Evolutionary conservation across 1,139 yeast genomes (phyloP), one percentile per base, ranked within the genome.

Genomic region (Geotrichum carabidarum): DNA sequence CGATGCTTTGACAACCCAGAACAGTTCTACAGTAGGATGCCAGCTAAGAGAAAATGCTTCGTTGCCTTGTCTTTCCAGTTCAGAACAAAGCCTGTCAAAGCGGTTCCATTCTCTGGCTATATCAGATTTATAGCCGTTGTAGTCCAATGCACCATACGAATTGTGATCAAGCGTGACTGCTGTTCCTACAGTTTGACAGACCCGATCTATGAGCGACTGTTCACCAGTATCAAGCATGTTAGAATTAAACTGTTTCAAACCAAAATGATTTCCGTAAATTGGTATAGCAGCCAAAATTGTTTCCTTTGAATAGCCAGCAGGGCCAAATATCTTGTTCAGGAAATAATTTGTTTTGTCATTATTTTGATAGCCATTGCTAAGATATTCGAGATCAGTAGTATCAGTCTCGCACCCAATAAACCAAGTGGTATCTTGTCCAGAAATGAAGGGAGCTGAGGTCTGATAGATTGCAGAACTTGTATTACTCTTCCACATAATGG

Each of bases 401-500:
- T 55, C 58, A 9, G 45, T 22, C 11, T 40, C 48, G 18, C 51
- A 50, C 2, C 53, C 41, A 9, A 51, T 17, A 7, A 43, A 42
- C 57, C 57, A 55, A 5, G 48, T 15, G 12, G 12, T n/a, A 1
- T 46, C 45, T 11, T 22, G 15, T 6, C 41, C 22, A 8, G 41
- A 15, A n/a, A 37, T 42, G 8, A 22, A 14, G 15, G 51, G 50
- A 7, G 52, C 37, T 11, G 50, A 45, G 3, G 44, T 43, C 38
- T 49, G 62, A 55, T 76, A 75, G 18, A 80, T 64, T 30, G 76
- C 70, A 4, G 83, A 78, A 1, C 81, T 74, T 1, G 80, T 78
- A 59, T 84, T 83, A 57, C 86, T 81, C 62, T 83, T 84, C 87
- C 87, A 83, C 43, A 83, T 70, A 1, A 80, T 70, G 63, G 73